Evolutionary conservation across 169 alveolate species (phyloP).

Genomic region (Theileria sp.): DNA sequence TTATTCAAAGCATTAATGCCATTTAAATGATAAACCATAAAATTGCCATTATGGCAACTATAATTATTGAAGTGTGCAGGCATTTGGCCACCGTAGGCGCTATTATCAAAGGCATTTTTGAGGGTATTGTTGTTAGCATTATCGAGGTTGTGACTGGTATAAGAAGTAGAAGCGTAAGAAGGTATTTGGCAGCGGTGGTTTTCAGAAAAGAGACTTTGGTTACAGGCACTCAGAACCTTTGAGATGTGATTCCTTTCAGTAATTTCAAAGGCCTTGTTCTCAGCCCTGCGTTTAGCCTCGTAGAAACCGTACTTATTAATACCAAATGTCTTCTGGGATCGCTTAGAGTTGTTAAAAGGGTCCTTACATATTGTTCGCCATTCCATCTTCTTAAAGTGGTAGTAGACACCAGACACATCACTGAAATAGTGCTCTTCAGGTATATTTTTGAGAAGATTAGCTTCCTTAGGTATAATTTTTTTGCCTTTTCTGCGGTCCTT

Average conservation of each 20-base stretch:
- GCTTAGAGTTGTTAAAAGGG: slow-evolving; percentile 60
- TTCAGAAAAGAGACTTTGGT: background rate
- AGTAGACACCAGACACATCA: slow-evolving; percentile 59
- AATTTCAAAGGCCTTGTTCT: slow-evolving; percentile 27
- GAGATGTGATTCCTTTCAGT: background rate
- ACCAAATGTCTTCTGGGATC: slow-evolving; percentile 64
- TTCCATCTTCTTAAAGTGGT: slow-evolving; percentile 62
- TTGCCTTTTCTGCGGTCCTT: slow-evolving; percentile 13
- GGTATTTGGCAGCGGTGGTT: slow-evolving; percentile 1
- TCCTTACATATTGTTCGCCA: slow-evolving; percentile 67
- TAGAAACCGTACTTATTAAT: slow-evolving; percentile 65
- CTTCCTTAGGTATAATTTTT: slow-evolving; percentile 32
- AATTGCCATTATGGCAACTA: background rate
- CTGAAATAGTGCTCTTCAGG: slow-evolving; percentile 60
- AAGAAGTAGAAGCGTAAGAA: slow-evolving; percentile 2
- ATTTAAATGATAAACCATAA: background rate
- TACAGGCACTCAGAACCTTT: background rate
- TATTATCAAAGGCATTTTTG: background rate
- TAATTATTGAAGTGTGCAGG: background rate
- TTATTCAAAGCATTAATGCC: background rate
- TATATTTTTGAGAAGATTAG: slow-evolving; percentile 28
- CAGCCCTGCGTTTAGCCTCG: slow-evolving; percentile 58
- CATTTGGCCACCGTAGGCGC: background rate
- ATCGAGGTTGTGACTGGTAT: background rate
- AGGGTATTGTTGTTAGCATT: background rate